phyloP scores from a whole-genome alignment of 176 grass and related monocot genomes.

The Juncus inflexus region DNA sequence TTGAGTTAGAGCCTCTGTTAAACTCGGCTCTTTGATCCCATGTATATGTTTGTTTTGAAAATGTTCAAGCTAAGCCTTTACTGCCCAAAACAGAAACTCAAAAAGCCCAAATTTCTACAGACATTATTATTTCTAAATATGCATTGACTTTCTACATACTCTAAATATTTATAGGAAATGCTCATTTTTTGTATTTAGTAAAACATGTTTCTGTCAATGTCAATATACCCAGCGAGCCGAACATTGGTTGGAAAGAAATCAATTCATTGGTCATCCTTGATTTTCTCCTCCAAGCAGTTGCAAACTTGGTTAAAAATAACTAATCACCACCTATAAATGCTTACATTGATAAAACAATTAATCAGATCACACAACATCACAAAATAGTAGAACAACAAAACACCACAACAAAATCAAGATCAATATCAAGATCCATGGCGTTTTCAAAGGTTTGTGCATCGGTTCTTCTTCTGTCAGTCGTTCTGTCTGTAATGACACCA shows the following conservation, averaged over 20 bases:
- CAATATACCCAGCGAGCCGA: no score
- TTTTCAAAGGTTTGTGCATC: constrained; percentile 1
- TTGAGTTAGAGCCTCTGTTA: no score
- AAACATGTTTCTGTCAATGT: no score
- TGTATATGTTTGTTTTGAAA: no score
- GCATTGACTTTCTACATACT: no score
- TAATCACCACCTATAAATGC: background rate
- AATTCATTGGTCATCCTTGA: background rate
- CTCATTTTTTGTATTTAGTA: no score
- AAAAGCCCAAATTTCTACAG: no score
- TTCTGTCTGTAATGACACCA: constrained; percentile 3
- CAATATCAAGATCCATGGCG: background rate
- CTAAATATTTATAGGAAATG: no score
- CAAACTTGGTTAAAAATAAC: background rate
- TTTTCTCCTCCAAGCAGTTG: background rate
- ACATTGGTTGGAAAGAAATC: background rate
- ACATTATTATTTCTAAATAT: no score
- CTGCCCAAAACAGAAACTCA: no score
- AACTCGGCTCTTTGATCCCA: no score
- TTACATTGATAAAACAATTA: background rate
- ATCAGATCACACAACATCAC: background rate
- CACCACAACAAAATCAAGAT: background rate
- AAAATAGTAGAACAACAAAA: background rate
- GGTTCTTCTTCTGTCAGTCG: constrained; percentile 1
- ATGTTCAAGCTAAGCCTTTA: no score